Evolutionary conservation across 257 asterid species (phyloP), one percentile per base, ranked within the genome.

Genomic region (Salvia rosmarinus): DNA sequence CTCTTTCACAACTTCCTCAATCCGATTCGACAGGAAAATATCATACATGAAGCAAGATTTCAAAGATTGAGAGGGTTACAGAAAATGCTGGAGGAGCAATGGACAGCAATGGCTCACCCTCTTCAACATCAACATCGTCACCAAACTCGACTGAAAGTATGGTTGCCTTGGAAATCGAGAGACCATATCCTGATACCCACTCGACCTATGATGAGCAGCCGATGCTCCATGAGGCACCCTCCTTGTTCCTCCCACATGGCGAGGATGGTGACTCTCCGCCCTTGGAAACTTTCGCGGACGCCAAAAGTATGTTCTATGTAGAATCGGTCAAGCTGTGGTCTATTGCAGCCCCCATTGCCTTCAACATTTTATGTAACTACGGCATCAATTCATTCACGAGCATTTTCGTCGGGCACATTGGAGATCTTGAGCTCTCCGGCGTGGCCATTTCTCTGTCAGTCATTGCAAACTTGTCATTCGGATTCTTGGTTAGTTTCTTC

Each of bases 401-500:
- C 79, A 90, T 90, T 55, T 89, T 93, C 20, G 92, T 93, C 5
- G 98, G 98, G 4, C 98, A 93, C 55, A 85, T 90, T 70, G 98
- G 98, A 35, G 88, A 93, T 65, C 82, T 94, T 2, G 97, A 94
- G 88, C 96, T 94, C 70, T 94, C 99, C 35, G 90, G 96, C 2
- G 90, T 91, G 34, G 85, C 98, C 62, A 89, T 93, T 20, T 93
- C 96, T 50, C 65, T 93, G n/a, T 90, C 97, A 0, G 98, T 93
- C 64, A 87, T 90, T 42, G 94, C 96, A 1, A 93, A 93, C 75
- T 83, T 93, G 50, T 85, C 98, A 0, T 93, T 93, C 19, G 98
- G 98, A 3, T 90, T 93, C 90, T 73, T 94, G 99, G 99, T 89
- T 65, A 85, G 96, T 32, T 78, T 78, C 77, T 60, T 44, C 9